Evolutionary conservation across 805 yeast species (phyloP), one percentile per base, ranked within the genome.

Genomic region (Hanseniaspora jakobsenii): DNA sequence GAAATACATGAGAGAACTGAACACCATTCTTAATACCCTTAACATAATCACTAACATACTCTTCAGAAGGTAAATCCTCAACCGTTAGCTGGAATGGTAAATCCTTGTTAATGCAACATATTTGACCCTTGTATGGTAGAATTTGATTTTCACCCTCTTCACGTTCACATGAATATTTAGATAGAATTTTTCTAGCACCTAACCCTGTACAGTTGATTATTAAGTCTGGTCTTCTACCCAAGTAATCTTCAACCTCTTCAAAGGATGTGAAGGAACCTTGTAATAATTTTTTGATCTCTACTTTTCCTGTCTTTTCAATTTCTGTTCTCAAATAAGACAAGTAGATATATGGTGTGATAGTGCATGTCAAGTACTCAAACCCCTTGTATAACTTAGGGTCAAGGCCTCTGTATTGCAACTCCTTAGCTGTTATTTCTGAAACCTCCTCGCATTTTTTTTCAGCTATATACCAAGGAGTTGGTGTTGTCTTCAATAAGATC

Each of bases 131-230:
- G n/a, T 77, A 70, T 1, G 81, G 76, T 51, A 55, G 69, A 27
- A 67, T 64, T 2, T 59, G 52, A 3, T 59, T 41, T 13, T 28
- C 30, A 30, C 48, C 24, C 16, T 38, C 48, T 47, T 74, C 77
- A 14, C 64, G 60, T 12, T 69, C 72, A 3, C 77, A 77, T 3
- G 54, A 58, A 9, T 76, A 59, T 7, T 54, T 51, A 5, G 61
- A 55, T 34, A 54, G 37, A 17, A 54, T 34, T 29, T 47, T 50
- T 6, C 53, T 55, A 0, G 78, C 73, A 22, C 65, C 53, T 3
- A 76, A 53, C 1, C 84, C 86, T 1, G 79, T 61, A 39, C 76
- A 68, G 52, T 79, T 78, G 45, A 80, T 62, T 10, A 78, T 72
- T 9, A 70, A 51, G 42, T 72, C 70, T 0, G 82, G 70, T 7